Conservation (phyloP, 306 rosid genomes). For the Adenanthera pavonina region DNA sequence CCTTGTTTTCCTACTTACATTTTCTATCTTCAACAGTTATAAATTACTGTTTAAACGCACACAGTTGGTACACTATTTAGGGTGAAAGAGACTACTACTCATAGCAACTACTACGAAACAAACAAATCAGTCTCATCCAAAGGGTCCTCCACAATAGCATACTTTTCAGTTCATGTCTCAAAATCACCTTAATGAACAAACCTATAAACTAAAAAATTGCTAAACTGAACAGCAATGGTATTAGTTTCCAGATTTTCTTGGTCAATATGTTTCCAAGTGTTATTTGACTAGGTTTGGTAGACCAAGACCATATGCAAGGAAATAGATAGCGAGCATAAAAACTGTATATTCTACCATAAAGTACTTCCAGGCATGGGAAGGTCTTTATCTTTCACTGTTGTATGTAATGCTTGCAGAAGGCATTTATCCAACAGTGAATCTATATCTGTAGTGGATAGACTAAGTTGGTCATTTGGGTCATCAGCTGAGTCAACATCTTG, state of each 20-base stretch:
- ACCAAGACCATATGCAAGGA: not conserved
- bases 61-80: not conserved
- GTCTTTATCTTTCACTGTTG: slow-evolving; percentile 84
- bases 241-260: not conserved
- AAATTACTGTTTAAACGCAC: not conserved
- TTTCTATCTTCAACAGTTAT: not conserved
- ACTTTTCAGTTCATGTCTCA: not conserved
- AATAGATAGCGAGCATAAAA: not conserved
- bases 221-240: not conserved
- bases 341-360: slow-evolving; percentile 60
- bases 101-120: not conserved
- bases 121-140: slow-evolving; percentile 16
- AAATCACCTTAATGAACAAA: not conserved
- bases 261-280: not conserved
- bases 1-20: not conserved
- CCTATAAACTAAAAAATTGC: not conserved
- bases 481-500: slow-evolving; percentile 49
- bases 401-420: slow-evolving; percentile 89
- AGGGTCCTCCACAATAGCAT: slow-evolving; percentile 11
- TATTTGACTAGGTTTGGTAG: slow-evolving; percentile 16
- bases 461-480: slow-evolving; percentile 57
- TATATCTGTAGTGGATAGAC: slow-evolving; percentile 70
- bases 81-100: not conserved
- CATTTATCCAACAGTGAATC: slow-evolving; percentile 86
- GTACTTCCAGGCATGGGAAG: slow-evolving; percentile 98